These are phyloP conservation scores for Luvunga scandens DNA, from an alignment of 345 rosid genomes.

Conservation along the genomic window DNA sequence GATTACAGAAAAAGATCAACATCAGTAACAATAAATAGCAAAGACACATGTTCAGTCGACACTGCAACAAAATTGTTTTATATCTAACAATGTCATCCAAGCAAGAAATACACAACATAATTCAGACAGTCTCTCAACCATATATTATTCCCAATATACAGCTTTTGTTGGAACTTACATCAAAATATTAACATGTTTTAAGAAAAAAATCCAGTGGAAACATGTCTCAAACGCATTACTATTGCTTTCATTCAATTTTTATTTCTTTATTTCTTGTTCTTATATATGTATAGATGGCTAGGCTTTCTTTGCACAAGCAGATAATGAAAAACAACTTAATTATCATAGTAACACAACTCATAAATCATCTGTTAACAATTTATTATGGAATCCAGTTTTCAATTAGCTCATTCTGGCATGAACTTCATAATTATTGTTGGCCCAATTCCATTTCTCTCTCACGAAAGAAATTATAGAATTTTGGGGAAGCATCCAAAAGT, in stretches of 20 bases:
- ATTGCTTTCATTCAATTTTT: not conserved
- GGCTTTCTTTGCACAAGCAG: not conserved
- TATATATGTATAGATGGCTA: not conserved
- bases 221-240: not conserved
- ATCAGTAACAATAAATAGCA: not conserved
- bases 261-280: not conserved
- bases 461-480: not conserved
- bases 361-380: not conserved
- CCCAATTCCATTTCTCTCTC: not conserved
- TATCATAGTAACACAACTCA: too few species aligned
- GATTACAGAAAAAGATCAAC: constrained; percentile 19
- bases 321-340: not conserved
- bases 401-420: too few species aligned
- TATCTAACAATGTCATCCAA: not conserved
- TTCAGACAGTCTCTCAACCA: not conserved
- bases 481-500: not conserved
- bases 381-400: not conserved
- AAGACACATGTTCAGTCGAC: not conserved
- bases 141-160: not conserved
- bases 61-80: not conserved
- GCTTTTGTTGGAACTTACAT: not conserved
- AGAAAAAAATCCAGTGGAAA: not conserved
- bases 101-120: too few species aligned
- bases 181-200: not conserved
- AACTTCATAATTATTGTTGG: not conserved